These are phyloP conservation scores for Penicillium olsonii DNA, from an alignment of 2,329 filamentous ascomycete genomes.

Conservation along the genomic window DNA sequence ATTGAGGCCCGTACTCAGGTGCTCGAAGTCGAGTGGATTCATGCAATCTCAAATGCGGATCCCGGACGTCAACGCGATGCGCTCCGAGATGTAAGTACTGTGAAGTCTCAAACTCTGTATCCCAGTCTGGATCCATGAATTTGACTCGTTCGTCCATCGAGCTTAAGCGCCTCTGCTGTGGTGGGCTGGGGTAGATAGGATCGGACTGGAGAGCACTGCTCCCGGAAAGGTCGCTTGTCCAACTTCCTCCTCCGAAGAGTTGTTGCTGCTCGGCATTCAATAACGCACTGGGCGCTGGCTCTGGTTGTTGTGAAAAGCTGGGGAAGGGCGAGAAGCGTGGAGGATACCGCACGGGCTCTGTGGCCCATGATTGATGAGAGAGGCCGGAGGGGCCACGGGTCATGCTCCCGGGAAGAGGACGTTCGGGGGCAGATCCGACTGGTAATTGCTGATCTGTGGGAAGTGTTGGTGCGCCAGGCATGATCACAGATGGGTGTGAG, in stretches of 20 bases:
- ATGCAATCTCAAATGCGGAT: constrained; percentile 28
- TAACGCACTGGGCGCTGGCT: constrained; percentile 7
- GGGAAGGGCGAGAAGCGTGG: constrained; percentile 28
- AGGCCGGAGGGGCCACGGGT: constrained; percentile 36
- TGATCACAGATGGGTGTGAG: constrained; percentile 36
- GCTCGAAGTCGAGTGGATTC: constrained; percentile 19
- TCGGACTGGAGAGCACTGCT: constrained; percentile 23
- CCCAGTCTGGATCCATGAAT: constrained; percentile 17
- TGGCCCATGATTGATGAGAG: constrained; percentile 40
- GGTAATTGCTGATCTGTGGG: constrained; percentile 18
- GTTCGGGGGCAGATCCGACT: constrained; percentile 32
- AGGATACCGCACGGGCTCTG: constrained; percentile 36
- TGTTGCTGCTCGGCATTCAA: constrained; percentile 21
- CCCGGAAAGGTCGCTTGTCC: constrained; percentile 19
- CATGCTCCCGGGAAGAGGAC: constrained; percentile 31
- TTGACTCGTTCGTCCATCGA: constrained; percentile 25
- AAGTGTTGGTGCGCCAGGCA: constrained; percentile 35
- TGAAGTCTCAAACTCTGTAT: constrained; percentile 13
- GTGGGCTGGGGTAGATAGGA: constrained; percentile 15
- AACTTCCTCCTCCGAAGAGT: constrained; percentile 21
- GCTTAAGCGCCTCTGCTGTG: constrained; percentile 15
- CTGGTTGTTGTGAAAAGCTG: constrained; percentile 15
- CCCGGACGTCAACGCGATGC: constrained; percentile 34
- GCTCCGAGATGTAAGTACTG: constrained; percentile 27
- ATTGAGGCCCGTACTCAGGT: constrained; percentile 22